Percentiles rank a stretch among this genome's conserved stretches.
phyloP scores from a whole-genome alignment of 1,284 basidiomycete species.

The Phlebopus sp. region DNA sequence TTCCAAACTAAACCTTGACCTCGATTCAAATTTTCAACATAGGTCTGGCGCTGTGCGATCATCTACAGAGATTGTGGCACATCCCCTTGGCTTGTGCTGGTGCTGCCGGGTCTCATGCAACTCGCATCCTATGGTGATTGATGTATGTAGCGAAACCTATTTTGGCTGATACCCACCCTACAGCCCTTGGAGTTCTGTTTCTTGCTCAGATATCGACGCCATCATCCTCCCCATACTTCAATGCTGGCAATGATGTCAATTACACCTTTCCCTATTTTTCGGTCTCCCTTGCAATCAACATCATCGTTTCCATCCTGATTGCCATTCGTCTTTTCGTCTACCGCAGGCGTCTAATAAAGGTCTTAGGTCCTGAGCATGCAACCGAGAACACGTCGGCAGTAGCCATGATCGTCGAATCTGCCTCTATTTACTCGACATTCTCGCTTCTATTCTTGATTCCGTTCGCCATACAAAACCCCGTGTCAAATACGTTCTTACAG shows the following conservation, averaged over 20 bases:
- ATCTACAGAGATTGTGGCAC: constrained; percentile 24
- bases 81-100: constrained; percentile 14
- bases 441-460: constrained; percentile 28
- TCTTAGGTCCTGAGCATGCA: constrained; percentile 22
- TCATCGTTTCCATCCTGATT: constrained; percentile 21
- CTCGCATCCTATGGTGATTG: constrained; percentile 24
- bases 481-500: constrained; percentile 27
- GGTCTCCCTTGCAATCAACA: constrained; percentile 24
- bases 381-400: constrained; percentile 25
- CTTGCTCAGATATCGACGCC: constrained; percentile 27
- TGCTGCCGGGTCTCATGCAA: constrained; percentile 23
- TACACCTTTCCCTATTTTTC: constrained; percentile 29
- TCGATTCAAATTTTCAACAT: neutral
- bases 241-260: constrained; percentile 15
- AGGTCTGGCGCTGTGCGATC: constrained; percentile 35
- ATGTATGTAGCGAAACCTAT: neutral
- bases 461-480: constrained; percentile 9
- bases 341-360: constrained; percentile 11
- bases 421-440: constrained; percentile 24
- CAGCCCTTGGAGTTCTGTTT: constrained; percentile 27
- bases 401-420: constrained; percentile 28
- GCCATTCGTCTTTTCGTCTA: constrained; percentile 22
- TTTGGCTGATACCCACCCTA: neutral
- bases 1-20: neutral
- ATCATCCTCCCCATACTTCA: constrained; percentile 24